Evolutionary conservation across 2,329 filamentous ascomycete genomes (phyloP).

Genomic region (Xylariaceae sp.): DNA sequence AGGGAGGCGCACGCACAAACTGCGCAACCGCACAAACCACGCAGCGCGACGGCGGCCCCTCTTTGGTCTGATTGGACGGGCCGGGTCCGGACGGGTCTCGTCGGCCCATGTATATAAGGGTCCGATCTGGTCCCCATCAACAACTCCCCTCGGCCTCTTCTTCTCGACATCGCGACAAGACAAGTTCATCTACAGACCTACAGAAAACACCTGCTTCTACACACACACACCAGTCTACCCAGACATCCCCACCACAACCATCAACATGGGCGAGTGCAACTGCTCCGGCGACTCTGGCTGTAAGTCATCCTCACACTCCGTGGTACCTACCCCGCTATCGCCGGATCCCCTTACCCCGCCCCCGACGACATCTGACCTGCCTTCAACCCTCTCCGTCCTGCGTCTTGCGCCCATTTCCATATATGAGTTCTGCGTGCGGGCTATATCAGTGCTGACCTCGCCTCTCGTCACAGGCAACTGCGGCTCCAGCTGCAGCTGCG

Average conservation of each 20-base stretch:
- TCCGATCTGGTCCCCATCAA: background rate
- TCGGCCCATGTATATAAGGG: constrained; percentile 1
- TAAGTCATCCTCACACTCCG: constrained; percentile 6
- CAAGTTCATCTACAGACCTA: background rate
- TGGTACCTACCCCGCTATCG: constrained; percentile 6
- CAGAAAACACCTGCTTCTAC: background rate
- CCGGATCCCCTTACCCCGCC: constrained; percentile 1
- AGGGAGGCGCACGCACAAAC: background rate
- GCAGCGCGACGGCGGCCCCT: background rate
- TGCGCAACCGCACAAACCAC: constrained; percentile 1
- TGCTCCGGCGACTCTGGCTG: constrained; percentile 15
- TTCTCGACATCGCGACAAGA: background rate
- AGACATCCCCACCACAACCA: constrained; percentile 4
- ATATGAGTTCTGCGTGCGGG: too few relatives aligned
- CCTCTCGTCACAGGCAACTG: constrained; percentile 10
- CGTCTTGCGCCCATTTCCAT: too few relatives aligned
- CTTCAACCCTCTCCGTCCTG: constrained; percentile 5
- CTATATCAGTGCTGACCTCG: constrained; percentile 5
- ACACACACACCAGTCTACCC: constrained; percentile 5
- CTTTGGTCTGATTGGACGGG: background rate
- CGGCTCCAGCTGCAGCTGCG: constrained; percentile 17
- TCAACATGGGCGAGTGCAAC: constrained; percentile 18
- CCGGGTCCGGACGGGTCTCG: background rate
- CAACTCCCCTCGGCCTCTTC: background rate
- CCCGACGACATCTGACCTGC: constrained; percentile 1